Conservation (phyloP, 176 grass and related monocot species). For the Ampelocalamus luodianensis region DNA sequence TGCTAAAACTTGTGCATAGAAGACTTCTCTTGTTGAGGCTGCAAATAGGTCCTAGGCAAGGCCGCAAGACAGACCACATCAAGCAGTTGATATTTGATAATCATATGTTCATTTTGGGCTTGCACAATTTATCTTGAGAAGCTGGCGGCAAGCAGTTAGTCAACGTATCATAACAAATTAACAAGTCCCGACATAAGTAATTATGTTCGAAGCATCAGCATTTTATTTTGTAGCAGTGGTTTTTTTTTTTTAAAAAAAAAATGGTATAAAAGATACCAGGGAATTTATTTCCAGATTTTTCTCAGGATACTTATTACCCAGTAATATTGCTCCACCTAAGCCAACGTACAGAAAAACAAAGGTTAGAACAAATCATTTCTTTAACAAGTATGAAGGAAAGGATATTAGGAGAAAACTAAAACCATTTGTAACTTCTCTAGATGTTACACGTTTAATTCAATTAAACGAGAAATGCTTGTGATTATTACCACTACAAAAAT, state of each 20-base stretch:
- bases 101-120: neutral
- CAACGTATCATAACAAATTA: neutral
- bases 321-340: constrained; percentile 10
- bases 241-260: neutral
- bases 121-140: neutral
- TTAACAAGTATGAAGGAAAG: neutral
- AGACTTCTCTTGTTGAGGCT: neutral
- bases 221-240: neutral
- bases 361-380: neutral
- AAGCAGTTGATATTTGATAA: neutral
- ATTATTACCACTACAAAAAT: constrained; percentile 43
- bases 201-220: neutral
- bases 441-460: constrained; percentile 31
- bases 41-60: neutral
- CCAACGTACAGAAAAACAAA: constrained; percentile 9
- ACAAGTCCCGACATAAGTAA: neutral
- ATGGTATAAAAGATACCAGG: neutral
- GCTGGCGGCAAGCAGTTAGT: neutral
- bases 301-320: neutral
- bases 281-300: neutral
- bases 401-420: constrained; percentile 6
- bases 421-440: constrained; percentile 26
- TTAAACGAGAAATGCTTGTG: constrained; percentile 19
- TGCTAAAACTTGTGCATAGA: neutral
- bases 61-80: neutral